Evolutionary conservation across 345 rosid genomes (phyloP).

Genomic region (Clarkia xantiana): DNA sequence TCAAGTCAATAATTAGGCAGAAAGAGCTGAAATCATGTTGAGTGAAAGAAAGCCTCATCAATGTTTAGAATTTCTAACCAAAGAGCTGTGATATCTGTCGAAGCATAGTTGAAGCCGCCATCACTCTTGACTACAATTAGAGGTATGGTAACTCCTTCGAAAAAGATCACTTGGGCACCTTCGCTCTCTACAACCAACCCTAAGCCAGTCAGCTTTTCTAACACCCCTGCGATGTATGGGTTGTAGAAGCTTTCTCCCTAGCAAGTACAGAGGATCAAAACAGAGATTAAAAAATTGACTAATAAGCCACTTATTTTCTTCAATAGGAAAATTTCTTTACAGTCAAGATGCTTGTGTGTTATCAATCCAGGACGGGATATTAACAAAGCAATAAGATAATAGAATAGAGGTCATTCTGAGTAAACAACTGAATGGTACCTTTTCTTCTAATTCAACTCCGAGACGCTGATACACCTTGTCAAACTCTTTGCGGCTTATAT

Average conservation of each 20-base stretch:
- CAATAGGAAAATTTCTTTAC: no score
- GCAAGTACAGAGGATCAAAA: slow-evolving; percentile 9
- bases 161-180: slow-evolving; percentile 84
- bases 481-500: slow-evolving; percentile 69
- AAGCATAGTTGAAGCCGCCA: slow-evolving; percentile 92
- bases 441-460: slow-evolving; percentile 71
- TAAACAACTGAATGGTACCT: slow-evolving; percentile 27
- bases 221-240: slow-evolving; percentile 47
- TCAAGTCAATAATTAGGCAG: background rate
- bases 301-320: no score
- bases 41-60: no score
- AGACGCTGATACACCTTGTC: slow-evolving; percentile 69
- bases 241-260: slow-evolving; percentile 99
- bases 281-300: background rate
- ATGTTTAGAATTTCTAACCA: slow-evolving; percentile 39
- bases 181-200: slow-evolving; percentile 79
- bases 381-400: background rate
- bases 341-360: no score
- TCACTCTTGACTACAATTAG: slow-evolving; percentile 94
- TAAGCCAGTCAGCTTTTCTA: slow-evolving; percentile 35
- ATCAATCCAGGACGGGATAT: background rate
- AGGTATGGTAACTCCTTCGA: slow-evolving; percentile 70
- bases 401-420: background rate
- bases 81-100: slow-evolving; percentile 86
- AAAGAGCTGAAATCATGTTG: background rate